Evolutionary conservation across 495 filamentous ascomycete genomes (phyloP), one percentile per base, ranked within the genome.

Genomic region (Aspergillus bridgeri): DNA sequence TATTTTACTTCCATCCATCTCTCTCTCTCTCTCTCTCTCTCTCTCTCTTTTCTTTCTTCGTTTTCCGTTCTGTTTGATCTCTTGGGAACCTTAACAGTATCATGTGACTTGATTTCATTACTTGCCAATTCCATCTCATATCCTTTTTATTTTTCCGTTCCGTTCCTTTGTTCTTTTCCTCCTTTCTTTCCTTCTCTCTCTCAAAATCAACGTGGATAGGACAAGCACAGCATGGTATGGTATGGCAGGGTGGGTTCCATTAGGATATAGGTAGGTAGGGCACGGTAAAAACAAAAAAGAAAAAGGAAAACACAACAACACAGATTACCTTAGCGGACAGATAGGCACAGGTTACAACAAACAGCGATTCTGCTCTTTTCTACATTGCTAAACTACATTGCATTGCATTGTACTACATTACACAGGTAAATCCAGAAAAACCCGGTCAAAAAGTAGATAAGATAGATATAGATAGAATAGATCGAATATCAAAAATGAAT

Each of bases 1-100:
- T 33, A 53, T 21, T 29, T 48, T 29, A 52, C 38, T 27, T 51
- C 22, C 48, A 27, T 51, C 23, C 42, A 8, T 54, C 20, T 54
- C 15, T 45, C 20, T 44, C 25, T 45, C 5, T 22, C 13, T 46
- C 6, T n/a, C 18, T 54, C 0, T 45, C 19, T 45, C 11, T 21
- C 42, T 27, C 22, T 29, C 47, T 49, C 18, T 49, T 22, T 19
- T 15, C 43, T 29, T 29, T 27, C 7, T 27, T 27, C 22, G 4
- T 48, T 19, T 21, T 23, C 13, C 17, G 17, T 24, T 50, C n/a
- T 15, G 13, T 8, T 50, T 22, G 48, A 50, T 47, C 18, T 47
- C 33, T 38, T 38, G 33, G 33, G 33, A 38, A 38, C 33, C 2
- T 38, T 11, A 15, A 3, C 7, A 15, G 7, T 38, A 38, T 11